Conservation (phyloP, 768 basidiomycete genomes). For the Lepiota venenata region DNA sequence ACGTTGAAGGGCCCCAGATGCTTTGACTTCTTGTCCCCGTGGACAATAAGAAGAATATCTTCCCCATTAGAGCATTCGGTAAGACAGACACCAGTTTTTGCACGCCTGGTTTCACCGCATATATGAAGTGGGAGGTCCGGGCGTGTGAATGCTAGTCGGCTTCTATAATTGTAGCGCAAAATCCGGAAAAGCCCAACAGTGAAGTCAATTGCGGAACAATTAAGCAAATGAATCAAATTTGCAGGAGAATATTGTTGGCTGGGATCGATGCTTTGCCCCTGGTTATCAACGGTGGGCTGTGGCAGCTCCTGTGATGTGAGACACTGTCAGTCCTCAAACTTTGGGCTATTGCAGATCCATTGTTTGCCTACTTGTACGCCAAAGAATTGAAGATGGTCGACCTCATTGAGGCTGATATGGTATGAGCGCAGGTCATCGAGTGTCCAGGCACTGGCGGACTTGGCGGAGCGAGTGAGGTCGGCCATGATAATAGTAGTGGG, state of each 20-base stretch:
- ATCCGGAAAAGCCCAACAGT: constrained; percentile 20
- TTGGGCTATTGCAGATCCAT: neutral
- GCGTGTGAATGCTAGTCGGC: constrained; percentile 19
- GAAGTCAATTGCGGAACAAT: constrained; percentile 33
- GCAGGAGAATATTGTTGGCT: constrained; percentile 18
- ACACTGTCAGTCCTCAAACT: constrained; percentile 8
- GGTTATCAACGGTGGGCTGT: constrained; percentile 20
- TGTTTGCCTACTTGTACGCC: constrained; percentile 16
- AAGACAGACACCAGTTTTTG: constrained; percentile 29
- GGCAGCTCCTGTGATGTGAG: constrained; percentile 20
- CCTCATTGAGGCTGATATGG: neutral
- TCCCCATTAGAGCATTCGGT: constrained; percentile 17
- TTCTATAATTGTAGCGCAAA: constrained; percentile 23
- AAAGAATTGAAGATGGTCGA: constrained; percentile 8
- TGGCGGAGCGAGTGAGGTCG: constrained; percentile 16
- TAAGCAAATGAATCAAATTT: constrained; percentile 19
- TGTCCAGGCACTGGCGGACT: constrained; percentile 4
- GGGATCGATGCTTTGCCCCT: too few species aligned
- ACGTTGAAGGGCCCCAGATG: too few species aligned
- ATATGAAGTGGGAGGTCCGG: constrained; percentile 23
- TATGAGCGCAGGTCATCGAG: neutral
- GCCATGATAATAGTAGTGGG: constrained; percentile 22
- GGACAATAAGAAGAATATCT: constrained; percentile 24
- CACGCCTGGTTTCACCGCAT: constrained; percentile 22
- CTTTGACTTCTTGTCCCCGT: constrained; percentile 23